These are phyloP conservation scores for Dactylellina parvicollis DNA, from an alignment of 2,329 filamentous ascomycete genomes.

Conservation along the genomic window DNA sequence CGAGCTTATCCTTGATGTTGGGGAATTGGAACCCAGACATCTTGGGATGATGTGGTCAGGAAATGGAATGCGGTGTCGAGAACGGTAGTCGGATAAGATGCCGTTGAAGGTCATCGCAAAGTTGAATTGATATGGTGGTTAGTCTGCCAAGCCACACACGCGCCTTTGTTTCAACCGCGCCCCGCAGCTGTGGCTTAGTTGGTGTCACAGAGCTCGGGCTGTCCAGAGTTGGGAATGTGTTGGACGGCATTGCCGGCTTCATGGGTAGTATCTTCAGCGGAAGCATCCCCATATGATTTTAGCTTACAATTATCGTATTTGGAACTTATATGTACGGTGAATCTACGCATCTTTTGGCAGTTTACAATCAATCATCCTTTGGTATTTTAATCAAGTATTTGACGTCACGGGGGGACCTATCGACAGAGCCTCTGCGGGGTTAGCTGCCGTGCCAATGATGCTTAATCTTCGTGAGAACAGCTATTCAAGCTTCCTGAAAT, in stretches of 20 bases:
- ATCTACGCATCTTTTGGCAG: no score
- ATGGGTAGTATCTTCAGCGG: background rate
- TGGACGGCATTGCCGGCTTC: conserved; percentile 1
- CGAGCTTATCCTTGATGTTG: conserved; percentile 78
- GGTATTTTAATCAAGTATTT: no score
- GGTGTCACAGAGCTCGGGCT: conserved; percentile 19
- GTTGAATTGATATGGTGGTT: conserved; percentile 2
- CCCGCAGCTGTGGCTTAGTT: conserved; percentile 17
- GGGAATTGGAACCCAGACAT: conserved; percentile 67
- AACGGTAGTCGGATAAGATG: conserved; percentile 5
- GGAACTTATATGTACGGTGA: no score
- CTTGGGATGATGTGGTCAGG: conserved; percentile 14
- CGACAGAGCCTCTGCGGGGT: no score
- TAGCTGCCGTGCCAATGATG: no score
- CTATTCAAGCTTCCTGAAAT: no score
- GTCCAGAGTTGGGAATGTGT: conserved; percentile 24
- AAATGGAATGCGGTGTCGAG: background rate
- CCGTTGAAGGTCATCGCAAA: conserved; percentile 8
- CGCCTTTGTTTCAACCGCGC: conserved; percentile 20
- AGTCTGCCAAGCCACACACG: conserved; percentile 18
- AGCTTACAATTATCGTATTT: no score
- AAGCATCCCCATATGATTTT: no score
- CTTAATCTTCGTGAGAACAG: no score
- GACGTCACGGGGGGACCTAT: no score
- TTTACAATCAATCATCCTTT: no score